phyloP scores from a whole-genome alignment of 1,284 basidiomycete genomes.

The Leccinum pseudoinsigne region DNA sequence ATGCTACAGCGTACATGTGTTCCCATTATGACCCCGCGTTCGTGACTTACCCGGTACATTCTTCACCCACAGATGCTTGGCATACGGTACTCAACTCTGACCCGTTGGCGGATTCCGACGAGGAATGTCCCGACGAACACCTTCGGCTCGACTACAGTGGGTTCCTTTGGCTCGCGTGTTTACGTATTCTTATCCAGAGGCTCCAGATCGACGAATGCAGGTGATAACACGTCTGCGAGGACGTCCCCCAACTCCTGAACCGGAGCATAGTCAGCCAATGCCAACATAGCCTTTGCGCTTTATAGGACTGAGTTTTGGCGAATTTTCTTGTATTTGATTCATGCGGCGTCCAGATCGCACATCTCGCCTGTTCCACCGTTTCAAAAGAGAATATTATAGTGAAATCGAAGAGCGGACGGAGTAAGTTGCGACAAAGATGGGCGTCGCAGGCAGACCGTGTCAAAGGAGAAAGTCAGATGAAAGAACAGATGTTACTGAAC shows the following conservation, averaged over 20 bases:
- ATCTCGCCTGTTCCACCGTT: slow-evolving; percentile 10
- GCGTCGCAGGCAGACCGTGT: slow-evolving; percentile 14
- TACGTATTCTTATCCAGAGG: slow-evolving; percentile 11
- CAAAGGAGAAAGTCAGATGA: slow-evolving; percentile 24
- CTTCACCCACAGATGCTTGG: slow-evolving; percentile 55
- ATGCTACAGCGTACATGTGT: slow-evolving; percentile 53
- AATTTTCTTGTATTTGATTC: slow-evolving; percentile 8
- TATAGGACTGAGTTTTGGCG: background rate
- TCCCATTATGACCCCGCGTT: slow-evolving; percentile 1
- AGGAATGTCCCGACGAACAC: slow-evolving; percentile 64
- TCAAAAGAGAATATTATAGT: slow-evolving; percentile 28
- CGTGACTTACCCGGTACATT: slow-evolving; percentile 55
- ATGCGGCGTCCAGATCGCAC: slow-evolving; percentile 3
- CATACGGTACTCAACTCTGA: slow-evolving; percentile 60
- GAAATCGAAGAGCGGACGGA: slow-evolving; percentile 17
- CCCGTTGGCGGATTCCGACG: slow-evolving; percentile 70
- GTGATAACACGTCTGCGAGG: slow-evolving; percentile 57
- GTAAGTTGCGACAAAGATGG: slow-evolving; percentile 14
- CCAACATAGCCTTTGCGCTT: slow-evolving; percentile 13
- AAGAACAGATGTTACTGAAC: slow-evolving; percentile 32
- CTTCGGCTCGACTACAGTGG: slow-evolving; percentile 65
- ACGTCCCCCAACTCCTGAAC: slow-evolving; percentile 47
- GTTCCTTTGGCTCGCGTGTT: slow-evolving; percentile 22
- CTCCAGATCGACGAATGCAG: slow-evolving; percentile 52
- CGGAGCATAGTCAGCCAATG: slow-evolving; percentile 20